Conservation (phyloP, 2,329 filamentous ascomycete species). For the Xylaria sp. region DNA sequence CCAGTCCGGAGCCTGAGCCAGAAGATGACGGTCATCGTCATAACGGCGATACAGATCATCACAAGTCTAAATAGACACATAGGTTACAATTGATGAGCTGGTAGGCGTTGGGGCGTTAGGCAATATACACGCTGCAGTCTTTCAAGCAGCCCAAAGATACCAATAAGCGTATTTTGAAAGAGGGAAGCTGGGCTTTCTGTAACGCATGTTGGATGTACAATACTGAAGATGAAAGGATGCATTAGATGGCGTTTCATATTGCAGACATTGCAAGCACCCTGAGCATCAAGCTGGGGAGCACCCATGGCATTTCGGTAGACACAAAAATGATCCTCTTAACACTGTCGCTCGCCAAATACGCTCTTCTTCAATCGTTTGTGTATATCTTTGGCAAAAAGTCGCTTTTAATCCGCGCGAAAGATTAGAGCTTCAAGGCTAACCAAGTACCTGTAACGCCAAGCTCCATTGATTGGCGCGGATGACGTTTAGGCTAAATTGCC, state of each 20-base stretch:
- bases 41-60: conserved; percentile 49
- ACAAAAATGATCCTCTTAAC: conserved; percentile 1
- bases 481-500: conserved; percentile 37
- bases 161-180: conserved; percentile 24
- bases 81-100: conserved; percentile 14
- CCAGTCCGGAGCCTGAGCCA: conserved; percentile 70
- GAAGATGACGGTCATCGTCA: conserved; percentile 60
- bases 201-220: conserved; percentile 43
- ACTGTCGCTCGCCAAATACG: neutral
- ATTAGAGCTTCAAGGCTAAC: neutral
- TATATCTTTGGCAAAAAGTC: neutral
- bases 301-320: conserved; percentile 11
- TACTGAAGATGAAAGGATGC: conserved; percentile 38
- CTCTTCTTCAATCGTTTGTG: neutral
- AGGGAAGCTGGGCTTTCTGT: conserved; percentile 21
- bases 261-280: conserved; percentile 25
- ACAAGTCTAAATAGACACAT: conserved; percentile 37
- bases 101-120: conserved; percentile 46
- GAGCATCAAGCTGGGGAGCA: neutral
- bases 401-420: too few relatives aligned
- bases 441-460: neutral
- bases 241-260: conserved; percentile 39
- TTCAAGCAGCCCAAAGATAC: conserved; percentile 37
- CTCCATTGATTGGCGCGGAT: conserved; percentile 32
- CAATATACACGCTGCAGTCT: conserved; percentile 24